phyloP scores from a whole-genome alignment of 331 rosid genomes.

The Spiraea crenata region DNA sequence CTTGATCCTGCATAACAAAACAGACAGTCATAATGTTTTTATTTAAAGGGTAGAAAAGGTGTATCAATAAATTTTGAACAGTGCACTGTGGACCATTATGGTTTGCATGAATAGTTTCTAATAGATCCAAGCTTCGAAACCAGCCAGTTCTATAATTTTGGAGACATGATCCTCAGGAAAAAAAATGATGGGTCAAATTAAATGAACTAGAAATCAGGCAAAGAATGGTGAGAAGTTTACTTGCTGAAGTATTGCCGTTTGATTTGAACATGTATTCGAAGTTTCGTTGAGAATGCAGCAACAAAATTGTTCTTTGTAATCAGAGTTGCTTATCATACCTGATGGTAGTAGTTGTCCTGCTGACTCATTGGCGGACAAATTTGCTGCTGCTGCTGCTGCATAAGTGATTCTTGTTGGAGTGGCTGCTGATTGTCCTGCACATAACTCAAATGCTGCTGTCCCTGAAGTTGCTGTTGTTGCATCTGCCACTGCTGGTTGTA shows the following conservation, averaged over 20 bases:
- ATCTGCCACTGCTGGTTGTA: neutral
- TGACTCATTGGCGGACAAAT: constrained; percentile 17
- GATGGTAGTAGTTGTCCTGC: constrained; percentile 19
- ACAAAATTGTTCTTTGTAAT: neutral
- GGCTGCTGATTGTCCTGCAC: constrained; percentile 35
- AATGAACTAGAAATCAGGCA: neutral
- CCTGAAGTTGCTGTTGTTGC: constrained; percentile 14
- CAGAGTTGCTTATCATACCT: constrained; percentile 14
- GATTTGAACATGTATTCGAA: neutral
- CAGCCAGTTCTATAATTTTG: neutral
- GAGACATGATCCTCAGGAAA: neutral
- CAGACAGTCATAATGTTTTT: neutral
- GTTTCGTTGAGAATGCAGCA: neutral
- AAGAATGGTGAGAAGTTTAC: too few species aligned
- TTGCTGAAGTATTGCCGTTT: neutral
- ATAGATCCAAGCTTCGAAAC: neutral
- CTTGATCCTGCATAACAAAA: constrained; percentile 40
- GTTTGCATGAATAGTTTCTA: neutral
- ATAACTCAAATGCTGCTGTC: constrained; percentile 34
- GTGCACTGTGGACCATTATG: too few species aligned
- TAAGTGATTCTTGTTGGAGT: constrained; percentile 22
- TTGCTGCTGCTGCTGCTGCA: constrained; percentile 27
- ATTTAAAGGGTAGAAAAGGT: neutral
- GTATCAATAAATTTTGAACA: neutral
- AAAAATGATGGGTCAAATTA: neutral